Evolutionary conservation across 148 eudicot genomes (phyloP), one percentile per base, ranked within the genome.

Genomic region (Polygonum aviculare): DNA sequence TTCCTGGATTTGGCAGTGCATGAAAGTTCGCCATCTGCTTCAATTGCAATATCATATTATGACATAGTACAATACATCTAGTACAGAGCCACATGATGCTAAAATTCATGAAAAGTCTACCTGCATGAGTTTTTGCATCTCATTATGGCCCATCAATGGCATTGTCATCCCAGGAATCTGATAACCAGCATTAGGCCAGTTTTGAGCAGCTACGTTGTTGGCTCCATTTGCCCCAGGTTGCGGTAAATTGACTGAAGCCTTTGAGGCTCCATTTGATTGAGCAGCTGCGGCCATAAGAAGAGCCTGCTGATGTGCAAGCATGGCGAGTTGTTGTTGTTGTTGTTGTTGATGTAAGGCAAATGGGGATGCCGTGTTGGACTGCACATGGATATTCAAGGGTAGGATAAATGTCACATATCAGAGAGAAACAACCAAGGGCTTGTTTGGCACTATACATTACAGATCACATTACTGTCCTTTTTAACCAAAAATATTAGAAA

Each of bases 231-330:
- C 57, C 72, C 88, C 89, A 21, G 86, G 81, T 45, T 83, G 92
- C 79, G 79, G 91, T 47, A 78, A 21, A 80, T 84, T 87, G 51
- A 71, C 84, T 33, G 87, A 80, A 76, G 80, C 47, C 79, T 90
- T 89, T 45, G 90, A 84, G 69, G 78, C 74, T 22, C 85, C 92
- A 51, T 88, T 88, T 48, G 91, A 82, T 81, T 88, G 91, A 79
- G 89, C 90, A 7, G 98, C 95, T 31, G 97, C 98, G 31, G 97
- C 97, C 91, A 95, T 88, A 71, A 92, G 84, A 82, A 95, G 86
- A 47, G 92, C 83, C 74, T 95, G 98, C 71, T 95, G 98, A 77
- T 95, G 98, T 74, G 97, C 96, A 52, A 95, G 79, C 91, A 92
- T 83, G 40, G 92, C 94, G 59, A 69, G 73, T 26, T 26, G 31